Evolutionary conservation across 768 basidiomycete genomes (phyloP), one percentile per base, ranked within the genome.

Genomic region (Auricularia sp.): DNA sequence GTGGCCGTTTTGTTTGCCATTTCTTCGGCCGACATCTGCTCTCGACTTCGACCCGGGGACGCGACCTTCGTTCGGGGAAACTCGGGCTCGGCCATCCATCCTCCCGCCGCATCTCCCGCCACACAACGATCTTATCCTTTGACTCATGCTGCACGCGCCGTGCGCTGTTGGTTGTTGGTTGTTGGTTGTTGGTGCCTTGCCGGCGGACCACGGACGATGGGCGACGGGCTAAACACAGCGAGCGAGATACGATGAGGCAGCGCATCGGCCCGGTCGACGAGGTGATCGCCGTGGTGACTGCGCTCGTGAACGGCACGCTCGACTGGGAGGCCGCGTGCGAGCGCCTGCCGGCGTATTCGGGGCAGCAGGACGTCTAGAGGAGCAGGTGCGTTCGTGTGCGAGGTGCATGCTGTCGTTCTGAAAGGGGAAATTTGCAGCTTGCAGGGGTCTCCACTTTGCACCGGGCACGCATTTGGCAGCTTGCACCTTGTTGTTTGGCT

Each of bases 181-280:
- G 56, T 10, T 7, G 23, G 56, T 7, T 54, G 56, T 7, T 59
- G 53, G 62, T 67, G 62, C 64, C 62, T 65, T 65, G 29, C 64
- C 47, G 67, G 66, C 21, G 23, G 65, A 63, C 61, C 29, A 29
- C 29, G 29, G 29, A 29, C 29, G 29, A 29, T 29, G 29, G 29
- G 29, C 29, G 29, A 29, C 29, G 29, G 29, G 29, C 29, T 29
- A 64, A 23, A 18, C 34, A 12, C 69, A 93, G 93, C 66, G 96
- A 99, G 76, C 89, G 95, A 56, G 96, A 98, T 75, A 93, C 94
- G 60, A 98, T 90, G 59, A 83, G 88, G 65, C 97, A 98, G 74
- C 79, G 91, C 65, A 98, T 98, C 72, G 96, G 94, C 16, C 72
- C 82, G 60, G 86, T 96, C 67, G 94, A 98, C 77, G 86, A 91